Percentiles rank a stretch among this genome's conserved stretches.
Evolutionary conservation across 179 eudicot genomes (phyloP).

Genomic region (Silene noctiflora): DNA sequence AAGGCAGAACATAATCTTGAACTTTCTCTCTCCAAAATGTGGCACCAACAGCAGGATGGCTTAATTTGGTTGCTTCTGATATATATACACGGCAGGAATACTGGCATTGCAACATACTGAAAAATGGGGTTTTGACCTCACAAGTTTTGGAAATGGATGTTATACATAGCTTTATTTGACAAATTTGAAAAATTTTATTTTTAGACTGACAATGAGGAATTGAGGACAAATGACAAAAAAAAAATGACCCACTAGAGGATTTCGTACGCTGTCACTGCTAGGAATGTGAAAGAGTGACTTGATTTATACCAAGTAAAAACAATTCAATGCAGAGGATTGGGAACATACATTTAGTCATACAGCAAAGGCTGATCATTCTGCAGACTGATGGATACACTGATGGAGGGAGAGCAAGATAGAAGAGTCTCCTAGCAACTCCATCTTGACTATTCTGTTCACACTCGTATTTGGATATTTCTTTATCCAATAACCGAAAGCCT

Average conservation of each 20-base stretch:
- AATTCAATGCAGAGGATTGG: constrained; percentile 8
- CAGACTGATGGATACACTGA: constrained; percentile 98
- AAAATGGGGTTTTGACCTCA: too few relatives aligned
- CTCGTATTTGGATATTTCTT: constrained; percentile 66
- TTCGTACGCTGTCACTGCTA: too few relatives aligned
- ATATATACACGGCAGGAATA: not conserved
- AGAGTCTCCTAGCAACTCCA: constrained; percentile 79
- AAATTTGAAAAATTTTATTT: too few relatives aligned
- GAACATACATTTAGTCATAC: constrained; percentile 75
- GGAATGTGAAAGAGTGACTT: too few relatives aligned
- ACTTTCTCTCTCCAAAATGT: not conserved
- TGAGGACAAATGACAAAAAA: too few relatives aligned
- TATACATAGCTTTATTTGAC: too few relatives aligned
- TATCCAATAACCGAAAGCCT: constrained; percentile 70
- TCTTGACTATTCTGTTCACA: constrained; percentile 44
- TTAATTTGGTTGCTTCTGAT: not conserved
- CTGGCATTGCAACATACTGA: too few relatives aligned
- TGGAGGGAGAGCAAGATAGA: constrained; percentile 98
- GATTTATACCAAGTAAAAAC: not conserved
- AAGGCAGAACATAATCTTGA: not conserved
- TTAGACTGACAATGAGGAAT: not conserved
- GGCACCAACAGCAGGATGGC: not conserved
- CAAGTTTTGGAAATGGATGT: too few relatives aligned
- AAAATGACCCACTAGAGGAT: too few relatives aligned
- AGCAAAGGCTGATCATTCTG: constrained; percentile 74